phyloP scores from a whole-genome alignment of 1,284 basidiomycete species.

The Boletellus sp. region DNA sequence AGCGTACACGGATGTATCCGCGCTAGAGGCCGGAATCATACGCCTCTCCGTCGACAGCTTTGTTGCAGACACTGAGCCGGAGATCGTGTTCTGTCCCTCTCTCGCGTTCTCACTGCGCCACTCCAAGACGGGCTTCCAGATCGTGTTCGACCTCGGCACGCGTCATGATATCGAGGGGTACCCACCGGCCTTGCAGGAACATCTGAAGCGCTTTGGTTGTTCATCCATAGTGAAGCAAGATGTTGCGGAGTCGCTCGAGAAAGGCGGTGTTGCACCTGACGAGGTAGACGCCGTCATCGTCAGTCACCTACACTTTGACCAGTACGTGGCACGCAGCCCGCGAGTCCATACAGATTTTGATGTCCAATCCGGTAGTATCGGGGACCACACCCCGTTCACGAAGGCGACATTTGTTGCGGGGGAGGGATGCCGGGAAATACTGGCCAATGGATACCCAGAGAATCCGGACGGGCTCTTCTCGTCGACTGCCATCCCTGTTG shows the following conservation, averaged over 20 bases:
- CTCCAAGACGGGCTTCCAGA: slow-evolving; percentile 35
- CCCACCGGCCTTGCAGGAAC: slow-evolving; percentile 34
- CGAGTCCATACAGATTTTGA: background rate
- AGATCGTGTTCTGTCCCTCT: slow-evolving; percentile 35
- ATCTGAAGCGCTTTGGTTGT: slow-evolving; percentile 28
- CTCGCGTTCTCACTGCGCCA: slow-evolving; percentile 51
- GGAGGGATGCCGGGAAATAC: slow-evolving; percentile 33
- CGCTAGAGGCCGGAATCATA: slow-evolving; percentile 46
- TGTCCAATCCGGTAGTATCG: slow-evolving; percentile 28
- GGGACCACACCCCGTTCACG: slow-evolving; percentile 44
- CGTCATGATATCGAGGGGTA: slow-evolving; percentile 44
- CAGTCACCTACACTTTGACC: slow-evolving; percentile 49
- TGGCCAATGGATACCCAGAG: slow-evolving; percentile 41
- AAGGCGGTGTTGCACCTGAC: slow-evolving; percentile 43
- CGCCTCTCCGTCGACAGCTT: slow-evolving; percentile 36
- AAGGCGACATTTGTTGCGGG: slow-evolving; percentile 47
- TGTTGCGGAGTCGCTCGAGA: slow-evolving; percentile 45
- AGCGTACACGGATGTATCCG: slow-evolving; percentile 47
- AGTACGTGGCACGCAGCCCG: slow-evolving; percentile 31
- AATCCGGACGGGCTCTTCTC: slow-evolving; percentile 36
- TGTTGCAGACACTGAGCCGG: slow-evolving; percentile 34
- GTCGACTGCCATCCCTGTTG: slow-evolving; percentile 39
- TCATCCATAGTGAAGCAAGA: slow-evolving; percentile 36
- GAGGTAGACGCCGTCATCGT: slow-evolving; percentile 46
- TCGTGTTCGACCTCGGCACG: slow-evolving; percentile 55